Evolutionary conservation across 371 early-diverging fungal genomes (phyloP), one percentile per base, ranked within the genome.

Genomic region (Mortierella sp.): DNA sequence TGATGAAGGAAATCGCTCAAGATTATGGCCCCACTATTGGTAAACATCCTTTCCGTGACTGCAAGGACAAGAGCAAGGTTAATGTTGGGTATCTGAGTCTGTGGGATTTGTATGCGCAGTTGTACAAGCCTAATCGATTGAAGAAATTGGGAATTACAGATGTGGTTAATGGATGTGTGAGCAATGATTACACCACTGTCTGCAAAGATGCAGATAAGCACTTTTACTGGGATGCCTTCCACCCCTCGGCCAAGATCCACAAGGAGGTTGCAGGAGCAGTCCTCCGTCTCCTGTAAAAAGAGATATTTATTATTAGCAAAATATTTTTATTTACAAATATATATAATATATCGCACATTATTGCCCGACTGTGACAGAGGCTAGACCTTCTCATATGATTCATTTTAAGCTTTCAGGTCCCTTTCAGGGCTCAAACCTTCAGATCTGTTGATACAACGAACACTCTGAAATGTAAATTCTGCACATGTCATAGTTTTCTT

Each of bases 171-270:
- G 76, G 76, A 0, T 76, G 70, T 55, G 71, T 76, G 34, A 70
- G 76, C 71, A 70, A 66, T 13, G 70, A 70, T 19, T 76, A 76
- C 56, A 66, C 35, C 19, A 72, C 68, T 1, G 54, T 72, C 23
- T 77, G 78, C 59, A 40, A 64, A 42, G 64, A 72, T 28, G 68
- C 72, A 2, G 61, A 28, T n/a, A 51, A 77, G 58, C 29, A 72
- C 54, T 72, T 77, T 40, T 77, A 66, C 64, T 68, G 32, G 54
- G 78, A 77, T 51, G 72, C 42, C 17, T 77, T 77, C 66, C 78
- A 77, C 37, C 61, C 69, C 2, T 37, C 78, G 8, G 28, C 60
- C 45, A 72, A 72, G 69, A 51, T 77, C 57, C 72, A 77, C 31
- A 29, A 35, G 9, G 69, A 64, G 54, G 65, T 75, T 55, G 60